Base-by-base conservation (phyloP, 352 stramenopile genomes). In the Pythium brassicae region DNA sequence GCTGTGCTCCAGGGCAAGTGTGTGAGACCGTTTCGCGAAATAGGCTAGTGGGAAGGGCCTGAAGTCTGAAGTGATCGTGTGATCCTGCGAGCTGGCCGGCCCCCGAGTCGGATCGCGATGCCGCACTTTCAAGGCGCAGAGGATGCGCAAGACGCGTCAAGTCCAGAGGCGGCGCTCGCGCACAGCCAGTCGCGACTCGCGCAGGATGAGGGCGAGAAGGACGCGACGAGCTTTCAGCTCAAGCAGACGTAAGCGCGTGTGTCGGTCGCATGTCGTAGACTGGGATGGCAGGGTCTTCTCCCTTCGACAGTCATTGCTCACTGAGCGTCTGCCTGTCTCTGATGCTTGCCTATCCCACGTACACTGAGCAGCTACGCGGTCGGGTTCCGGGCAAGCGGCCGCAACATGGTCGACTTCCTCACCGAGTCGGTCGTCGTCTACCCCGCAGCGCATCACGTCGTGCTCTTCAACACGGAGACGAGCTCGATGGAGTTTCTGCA, bases 401-500 rank as follows among this genome's bases (percentile, higher is more conserved):
- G 61, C 32, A 76, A 68, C 27, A 40, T 72, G 11, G 68, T 91
- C 10, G 77, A 87, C 42, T 90, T 90, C 50, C 55, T 79, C 11
- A 72, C 51, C 35, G 83, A 93, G 25, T 69, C 51, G 20, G 53
- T 70, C 6, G 68, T 90, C 7, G 73, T 88, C 45, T 91, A 89
- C 43, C 79, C 83, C 0, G 78, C 77, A 2, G 83, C 69, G 0
- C 77, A 92, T 43, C 79, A 92, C 52, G 63, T 92, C 32, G 66
- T 50, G 2, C 57, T 91, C 15, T 85, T 84, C 59, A 73, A 92
- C 49, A 59, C 83, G 0, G 83, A 90, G 44, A 75, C 26, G 19
- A 68, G 65, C 6, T 40, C 26, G 6, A 92, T 94, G 81, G 81
- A 89, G 26, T 94, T 93, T 34, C 65, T 94, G 22, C 72, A 91